These are phyloP conservation scores for Hansenula lynferdii DNA, from an alignment of 1,139 yeast species.

Conservation along the genomic window DNA sequence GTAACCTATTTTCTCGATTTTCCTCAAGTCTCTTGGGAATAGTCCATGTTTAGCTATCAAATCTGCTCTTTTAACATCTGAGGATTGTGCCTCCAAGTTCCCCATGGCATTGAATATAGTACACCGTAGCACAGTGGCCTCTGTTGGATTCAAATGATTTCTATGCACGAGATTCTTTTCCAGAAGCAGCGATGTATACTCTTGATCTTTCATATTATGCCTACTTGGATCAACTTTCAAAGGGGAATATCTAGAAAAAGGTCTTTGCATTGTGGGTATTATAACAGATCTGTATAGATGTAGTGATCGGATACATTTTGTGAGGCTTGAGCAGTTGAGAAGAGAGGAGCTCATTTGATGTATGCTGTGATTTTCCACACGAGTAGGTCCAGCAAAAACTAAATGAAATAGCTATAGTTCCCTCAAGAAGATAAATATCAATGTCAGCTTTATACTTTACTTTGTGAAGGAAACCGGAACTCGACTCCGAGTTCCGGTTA, in stretches of 20 bases:
- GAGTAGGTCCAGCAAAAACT: too few species aligned
- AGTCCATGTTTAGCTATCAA: constrained; percentile 41
- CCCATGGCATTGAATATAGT: constrained; percentile 60
- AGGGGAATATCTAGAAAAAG: not conserved
- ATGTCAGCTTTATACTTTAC: too few species aligned
- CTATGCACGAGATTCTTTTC: constrained; percentile 33
- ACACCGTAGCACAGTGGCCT: constrained; percentile 35
- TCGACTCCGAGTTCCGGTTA: too few species aligned
- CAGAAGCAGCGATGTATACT: constrained; percentile 25
- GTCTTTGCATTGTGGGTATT: not conserved
- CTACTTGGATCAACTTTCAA: not conserved
- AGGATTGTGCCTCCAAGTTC: constrained; percentile 49
- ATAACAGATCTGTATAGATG: not conserved
- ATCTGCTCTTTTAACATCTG: constrained; percentile 55
- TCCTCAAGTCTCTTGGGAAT: constrained; percentile 72
- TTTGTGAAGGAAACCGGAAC: too few species aligned
- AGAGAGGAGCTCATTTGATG: too few species aligned
- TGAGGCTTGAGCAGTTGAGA: too few species aligned
- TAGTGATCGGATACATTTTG: too few species aligned
- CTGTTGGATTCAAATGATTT: constrained; percentile 27
- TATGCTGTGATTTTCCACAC: too few species aligned
- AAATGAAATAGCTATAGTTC: too few species aligned
- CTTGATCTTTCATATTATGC: constrained; percentile 1
- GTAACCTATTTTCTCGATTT: constrained; percentile 54
- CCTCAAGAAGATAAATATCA: too few species aligned